These are phyloP conservation scores for Colletotrichum musae DNA, from an alignment of 2,329 filamentous ascomycete genomes.

Conservation along the genomic window DNA sequence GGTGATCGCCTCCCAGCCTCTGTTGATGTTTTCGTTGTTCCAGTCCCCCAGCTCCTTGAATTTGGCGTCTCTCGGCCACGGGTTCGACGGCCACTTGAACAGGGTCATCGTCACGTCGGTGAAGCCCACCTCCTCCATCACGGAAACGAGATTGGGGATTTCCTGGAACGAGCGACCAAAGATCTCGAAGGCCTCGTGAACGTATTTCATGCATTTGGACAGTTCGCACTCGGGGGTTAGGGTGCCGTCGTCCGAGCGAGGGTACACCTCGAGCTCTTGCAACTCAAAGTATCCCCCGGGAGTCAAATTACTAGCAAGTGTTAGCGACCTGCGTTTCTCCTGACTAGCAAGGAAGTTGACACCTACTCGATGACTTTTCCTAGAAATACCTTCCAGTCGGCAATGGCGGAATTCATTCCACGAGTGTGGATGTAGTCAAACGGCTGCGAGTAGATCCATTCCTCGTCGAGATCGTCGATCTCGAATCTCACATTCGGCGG, in stretches of 20 bases:
- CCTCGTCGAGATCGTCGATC: conserved; percentile 52
- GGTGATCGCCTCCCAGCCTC: conserved; percentile 51
- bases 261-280: conserved; percentile 57
- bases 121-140: conserved; percentile 49
- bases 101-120: conserved; percentile 47
- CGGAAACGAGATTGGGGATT: conserved; percentile 40
- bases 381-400: conserved; percentile 65
- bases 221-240: conserved; percentile 41
- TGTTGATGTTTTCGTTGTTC: conserved; percentile 42
- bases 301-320: conserved; percentile 56
- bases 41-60: conserved; percentile 50
- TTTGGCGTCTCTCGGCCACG: conserved; percentile 49
- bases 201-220: conserved; percentile 44
- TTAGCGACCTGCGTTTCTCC: conserved; percentile 31
- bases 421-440: conserved; percentile 74
- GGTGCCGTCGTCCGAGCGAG: conserved; percentile 58
- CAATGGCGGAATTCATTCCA: conserved; percentile 67
- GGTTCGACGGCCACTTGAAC: conserved; percentile 49
- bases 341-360: not conserved
- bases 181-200: conserved; percentile 33
- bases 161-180: conserved; percentile 47
- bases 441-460: conserved; percentile 52
- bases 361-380: conserved; percentile 56
- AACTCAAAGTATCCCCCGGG: conserved; percentile 64
- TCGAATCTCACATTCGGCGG: conserved; percentile 55